phyloP scores from a whole-genome alignment of 2,329 filamentous ascomycete genomes.

The Penicillium sp. region DNA sequence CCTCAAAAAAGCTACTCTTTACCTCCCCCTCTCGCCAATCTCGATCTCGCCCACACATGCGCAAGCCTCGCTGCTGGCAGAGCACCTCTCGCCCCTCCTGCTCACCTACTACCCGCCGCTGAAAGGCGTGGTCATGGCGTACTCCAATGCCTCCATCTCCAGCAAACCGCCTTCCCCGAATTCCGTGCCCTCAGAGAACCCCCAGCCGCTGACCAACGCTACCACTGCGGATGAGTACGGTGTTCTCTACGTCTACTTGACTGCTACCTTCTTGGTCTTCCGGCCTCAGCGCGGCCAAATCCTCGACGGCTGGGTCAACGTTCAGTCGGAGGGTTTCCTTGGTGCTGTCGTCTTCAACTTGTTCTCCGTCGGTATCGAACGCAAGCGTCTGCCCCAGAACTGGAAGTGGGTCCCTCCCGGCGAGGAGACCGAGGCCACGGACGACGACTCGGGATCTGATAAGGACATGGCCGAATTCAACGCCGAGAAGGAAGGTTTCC shows the following conservation, averaged over 20 bases:
- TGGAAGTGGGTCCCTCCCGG: slow-evolving; percentile 78
- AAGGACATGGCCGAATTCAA: slow-evolving; percentile 31
- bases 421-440: slow-evolving; percentile 33
- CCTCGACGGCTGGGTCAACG: slow-evolving; percentile 79
- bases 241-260: slow-evolving; percentile 84
- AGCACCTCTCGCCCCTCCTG: slow-evolving; percentile 64
- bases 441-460: slow-evolving; percentile 29
- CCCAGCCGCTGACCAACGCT: slow-evolving; percentile 45
- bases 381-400: slow-evolving; percentile 69
- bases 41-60: slow-evolving; percentile 55
- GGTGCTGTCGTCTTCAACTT: slow-evolving; percentile 87
- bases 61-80: slow-evolving; percentile 60
- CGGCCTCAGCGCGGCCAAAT: slow-evolving; percentile 71
- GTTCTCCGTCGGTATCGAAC: slow-evolving; percentile 87
- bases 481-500: slow-evolving; percentile 43
- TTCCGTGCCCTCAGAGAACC: slow-evolving; percentile 31
- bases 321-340: slow-evolving; percentile 86
- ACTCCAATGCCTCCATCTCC: slow-evolving; percentile 49
- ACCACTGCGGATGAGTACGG: slow-evolving; percentile 73
- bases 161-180: slow-evolving; percentile 39
- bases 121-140: slow-evolving; percentile 59
- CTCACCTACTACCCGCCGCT: slow-evolving; percentile 64
- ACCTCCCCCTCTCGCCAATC: slow-evolving; percentile 62
- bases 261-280: slow-evolving; percentile 82
- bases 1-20: slow-evolving; percentile 76